Conservation (phyloP, 805 yeast species). For the Cyberlindnera samutprakarnensis region DNA sequence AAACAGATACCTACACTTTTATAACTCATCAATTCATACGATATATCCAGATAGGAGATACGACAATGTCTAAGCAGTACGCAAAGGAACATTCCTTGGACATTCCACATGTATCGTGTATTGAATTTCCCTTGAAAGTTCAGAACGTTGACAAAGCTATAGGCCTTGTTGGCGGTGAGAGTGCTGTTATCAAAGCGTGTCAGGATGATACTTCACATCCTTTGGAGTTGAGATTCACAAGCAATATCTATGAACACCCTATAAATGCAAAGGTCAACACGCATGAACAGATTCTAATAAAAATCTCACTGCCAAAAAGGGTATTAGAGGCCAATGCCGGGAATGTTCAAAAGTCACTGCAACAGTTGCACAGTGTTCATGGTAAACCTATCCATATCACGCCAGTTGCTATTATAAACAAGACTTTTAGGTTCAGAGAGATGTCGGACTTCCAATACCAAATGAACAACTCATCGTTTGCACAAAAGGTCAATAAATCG, state of each 20-base stretch:
- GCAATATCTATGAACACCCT: conserved; percentile 47
- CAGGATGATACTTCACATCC: conserved; percentile 25
- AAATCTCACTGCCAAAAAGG: conserved; percentile 52
- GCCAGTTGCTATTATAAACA: conserved; percentile 63
- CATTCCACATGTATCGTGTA: conserved; percentile 63
- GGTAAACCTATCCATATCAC: conserved; percentile 34
- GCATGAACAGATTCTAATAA: conserved; percentile 51
- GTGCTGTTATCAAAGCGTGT: conserved; percentile 24
- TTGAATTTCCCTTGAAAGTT: conserved; percentile 75
- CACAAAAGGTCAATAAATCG: conserved; percentile 31
- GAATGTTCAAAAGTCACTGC: conserved; percentile 35
- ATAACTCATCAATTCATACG: no score
- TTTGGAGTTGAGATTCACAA: conserved; percentile 34
- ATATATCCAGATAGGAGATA: no score
- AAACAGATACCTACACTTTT: no score
- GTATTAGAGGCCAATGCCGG: conserved; percentile 34
- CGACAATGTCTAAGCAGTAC: conserved; percentile 16
- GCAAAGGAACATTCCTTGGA: conserved; percentile 60
- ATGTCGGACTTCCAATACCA: conserved; percentile 82
- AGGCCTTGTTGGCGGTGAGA: conserved; percentile 59
- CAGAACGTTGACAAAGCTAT: conserved; percentile 56
- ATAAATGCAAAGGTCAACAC: conserved; percentile 44
- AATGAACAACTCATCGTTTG: conserved; percentile 48
- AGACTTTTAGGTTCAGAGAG: conserved; percentile 71
- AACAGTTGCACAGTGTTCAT: conserved; percentile 23